Base-by-base conservation (phyloP, 176 grass and related monocot genomes). In the Avena eriantha region DNA sequence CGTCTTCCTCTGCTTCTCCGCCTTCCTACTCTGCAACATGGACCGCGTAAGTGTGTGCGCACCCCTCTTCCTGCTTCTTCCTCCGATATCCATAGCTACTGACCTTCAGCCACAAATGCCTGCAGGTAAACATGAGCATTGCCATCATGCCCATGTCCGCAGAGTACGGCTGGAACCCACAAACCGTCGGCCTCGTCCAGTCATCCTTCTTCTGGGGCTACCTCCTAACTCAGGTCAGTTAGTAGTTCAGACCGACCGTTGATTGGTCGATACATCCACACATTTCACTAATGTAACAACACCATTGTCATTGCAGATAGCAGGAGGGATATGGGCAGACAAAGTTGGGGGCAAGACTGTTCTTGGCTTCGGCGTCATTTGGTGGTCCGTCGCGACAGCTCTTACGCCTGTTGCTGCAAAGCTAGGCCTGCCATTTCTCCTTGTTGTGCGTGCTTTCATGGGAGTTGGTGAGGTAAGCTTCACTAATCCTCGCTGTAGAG, bases 191-290 rank as follows among this genome's bases (percentile, higher is more conserved):
- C 39, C 94, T 98, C 66, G 82, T 98, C 39, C 93, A 95, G 76
- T 98, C 96, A 33, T 98, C 96, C 67, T 98, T 98, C 70, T 98
- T 98, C 88, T 98, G 96, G 96, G 96, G 96, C 71, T 98, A 98
- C 85, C 93, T 98, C 39, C 92, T 98, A 65, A 98, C 96, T 33
- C 96, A 98, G 92, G 96, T 98, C 50, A 16, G 31, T 78, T 8
- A 5, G 10, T 34, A 5, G 69, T 72, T 72, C 68, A 31, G 60
- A 66, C 13, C 12, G 67, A 57, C 36, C 54, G 10, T 51, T 63
- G 21, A 26, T 85, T 80, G 21, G 35, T 75, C n/a, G 15, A 48
- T 48, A 31, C 15, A 6, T 74, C 16, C 41, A 22, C 33, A 33
- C 48, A 41, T 41, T 41, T 41, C 7, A 41, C 39, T 41, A 41